A percentile compares a stretch with the other conserved stretches of the same genome.
These are phyloP conservation scores for Apiotrichum veenhuisii DNA, from an alignment of 1,284 basidiomycete genomes.

Conservation along the genomic window DNA sequence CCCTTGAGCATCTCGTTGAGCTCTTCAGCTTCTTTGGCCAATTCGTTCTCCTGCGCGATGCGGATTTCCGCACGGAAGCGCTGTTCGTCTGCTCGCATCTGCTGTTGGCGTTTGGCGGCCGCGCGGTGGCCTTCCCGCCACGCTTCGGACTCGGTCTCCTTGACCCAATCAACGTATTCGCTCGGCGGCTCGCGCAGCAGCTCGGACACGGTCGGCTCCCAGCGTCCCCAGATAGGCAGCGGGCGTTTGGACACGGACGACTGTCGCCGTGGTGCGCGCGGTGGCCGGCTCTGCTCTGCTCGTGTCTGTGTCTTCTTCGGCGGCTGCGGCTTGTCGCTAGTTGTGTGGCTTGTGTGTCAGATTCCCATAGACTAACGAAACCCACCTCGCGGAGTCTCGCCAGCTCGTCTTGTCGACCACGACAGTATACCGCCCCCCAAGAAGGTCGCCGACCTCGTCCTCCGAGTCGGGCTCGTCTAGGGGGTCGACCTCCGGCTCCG, in stretches of 20 bases:
- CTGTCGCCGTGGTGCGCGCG: slow-evolving; percentile 2
- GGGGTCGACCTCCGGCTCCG: no score
- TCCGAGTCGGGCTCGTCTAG: slow-evolving; percentile 33
- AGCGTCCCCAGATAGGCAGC: neutral
- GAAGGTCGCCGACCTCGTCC: slow-evolving; percentile 29
- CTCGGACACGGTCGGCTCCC: slow-evolving; percentile 18
- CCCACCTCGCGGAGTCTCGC: slow-evolving; percentile 17
- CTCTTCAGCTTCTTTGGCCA: slow-evolving; percentile 31
- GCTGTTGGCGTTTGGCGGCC: slow-evolving; percentile 2
- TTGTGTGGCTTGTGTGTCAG: neutral
- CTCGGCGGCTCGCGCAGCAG: slow-evolving; percentile 25
- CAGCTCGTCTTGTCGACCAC: slow-evolving; percentile 7
- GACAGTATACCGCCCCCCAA: neutral
- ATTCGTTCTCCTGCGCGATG: slow-evolving; percentile 10
- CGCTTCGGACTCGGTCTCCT: slow-evolving; percentile 34
- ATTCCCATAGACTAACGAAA: neutral
- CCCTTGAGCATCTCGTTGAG: slow-evolving; percentile 34
- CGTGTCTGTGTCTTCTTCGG: neutral
- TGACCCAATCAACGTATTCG: slow-evolving; percentile 31
- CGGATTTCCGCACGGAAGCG: slow-evolving; percentile 16
- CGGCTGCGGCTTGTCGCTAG: neutral
- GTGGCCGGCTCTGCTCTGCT: neutral
- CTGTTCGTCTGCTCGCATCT: slow-evolving; percentile 8
- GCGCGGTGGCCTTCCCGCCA: slow-evolving; percentile 20
- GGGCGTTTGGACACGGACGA: slow-evolving; percentile 1